phyloP scores from a whole-genome alignment of 2,329 filamentous ascomycete species.

The Fusarium napiforme region DNA sequence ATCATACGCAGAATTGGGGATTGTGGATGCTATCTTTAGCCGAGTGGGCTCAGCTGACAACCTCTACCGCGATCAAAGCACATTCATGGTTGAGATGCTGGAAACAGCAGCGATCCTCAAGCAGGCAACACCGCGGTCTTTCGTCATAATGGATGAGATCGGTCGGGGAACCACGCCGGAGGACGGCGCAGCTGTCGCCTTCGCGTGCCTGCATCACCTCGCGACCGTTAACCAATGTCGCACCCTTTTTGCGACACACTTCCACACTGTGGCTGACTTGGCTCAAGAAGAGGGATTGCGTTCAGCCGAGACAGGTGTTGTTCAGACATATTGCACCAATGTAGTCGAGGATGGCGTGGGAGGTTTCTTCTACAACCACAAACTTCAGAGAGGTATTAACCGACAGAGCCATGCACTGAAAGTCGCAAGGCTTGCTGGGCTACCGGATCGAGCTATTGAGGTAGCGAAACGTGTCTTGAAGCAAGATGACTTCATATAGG shows the following conservation, averaged over 20 bases:
- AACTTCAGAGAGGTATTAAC: slow-evolving; percentile 83
- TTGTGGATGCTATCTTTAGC: slow-evolving; percentile 97
- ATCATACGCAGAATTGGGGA: slow-evolving; percentile 82
- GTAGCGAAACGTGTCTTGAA: slow-evolving; percentile 71
- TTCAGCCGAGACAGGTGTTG: slow-evolving; percentile 48
- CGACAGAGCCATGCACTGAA: slow-evolving; percentile 90
- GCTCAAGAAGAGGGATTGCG: slow-evolving; percentile 64
- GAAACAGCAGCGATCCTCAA: slow-evolving; percentile 93
- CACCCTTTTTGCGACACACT: slow-evolving; percentile 93
- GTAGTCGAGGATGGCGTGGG: slow-evolving; percentile 77
- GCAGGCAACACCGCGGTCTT: slow-evolving; percentile 82
- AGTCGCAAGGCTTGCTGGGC: slow-evolving; percentile 86
- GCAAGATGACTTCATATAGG: slow-evolving; percentile 7
- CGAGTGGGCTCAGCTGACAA: slow-evolving; percentile 95
- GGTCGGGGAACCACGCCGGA: slow-evolving; percentile 93
- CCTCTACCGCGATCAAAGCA: slow-evolving; percentile 93
- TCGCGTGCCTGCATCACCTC: slow-evolving; percentile 86
- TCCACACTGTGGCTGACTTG: slow-evolving; percentile 85
- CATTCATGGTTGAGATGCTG: slow-evolving; percentile 99
- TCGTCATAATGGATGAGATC: slow-evolving; percentile 99
- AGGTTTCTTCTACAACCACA: slow-evolving; percentile 89
- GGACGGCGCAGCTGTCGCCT: slow-evolving; percentile 90
- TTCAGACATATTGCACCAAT: slow-evolving; percentile 90
- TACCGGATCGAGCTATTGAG: slow-evolving; percentile 77
- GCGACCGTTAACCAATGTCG: slow-evolving; percentile 81